Evolutionary conservation across 2,329 filamentous ascomycete genomes (phyloP).

Genomic region (Ramichloridium luteum): DNA sequence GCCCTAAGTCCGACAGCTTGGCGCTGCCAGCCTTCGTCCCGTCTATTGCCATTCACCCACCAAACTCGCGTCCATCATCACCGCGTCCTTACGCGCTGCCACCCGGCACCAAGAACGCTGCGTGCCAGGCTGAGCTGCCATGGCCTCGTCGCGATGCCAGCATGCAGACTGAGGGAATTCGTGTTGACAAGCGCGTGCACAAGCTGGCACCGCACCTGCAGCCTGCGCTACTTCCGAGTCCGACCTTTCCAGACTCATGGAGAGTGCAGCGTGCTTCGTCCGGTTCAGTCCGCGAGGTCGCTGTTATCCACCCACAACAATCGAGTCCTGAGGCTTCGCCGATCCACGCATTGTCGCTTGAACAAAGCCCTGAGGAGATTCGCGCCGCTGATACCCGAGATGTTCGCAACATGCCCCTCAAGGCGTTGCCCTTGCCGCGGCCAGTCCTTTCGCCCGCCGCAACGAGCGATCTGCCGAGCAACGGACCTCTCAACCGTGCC

Average conservation of each 20-base stretch:
- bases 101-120: conserved; percentile 66
- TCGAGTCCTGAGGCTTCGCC: background rate
- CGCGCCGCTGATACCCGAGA: conserved; percentile 15
- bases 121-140: conserved; percentile 60
- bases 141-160: conserved; percentile 41
- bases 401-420: conserved; percentile 19
- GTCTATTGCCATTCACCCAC: conserved; percentile 83
- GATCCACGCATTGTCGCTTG: too few species aligned
- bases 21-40: conserved; percentile 36
- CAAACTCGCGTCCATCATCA: conserved; percentile 68
- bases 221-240: conserved; percentile 57
- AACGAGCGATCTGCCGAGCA: conserved; percentile 9
- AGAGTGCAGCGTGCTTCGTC: conserved; percentile 4
- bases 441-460: conserved; percentile 20
- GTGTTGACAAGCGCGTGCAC: conserved; percentile 64
- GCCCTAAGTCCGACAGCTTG: conserved; percentile 20
- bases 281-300: background rate
- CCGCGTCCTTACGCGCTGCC: conserved; percentile 67
- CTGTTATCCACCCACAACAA: background rate
- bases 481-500: conserved; percentile 24
- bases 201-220: conserved; percentile 66
- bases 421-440: conserved; percentile 22
- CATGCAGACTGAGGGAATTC: conserved; percentile 84
- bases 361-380: conserved; percentile 16
- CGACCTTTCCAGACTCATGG: conserved; percentile 24